Percentiles rank a stretch among this genome's conserved stretches.
Conservation (phyloP, 768 basidiomycete genomes). For the Daedalea quercina region DNA sequence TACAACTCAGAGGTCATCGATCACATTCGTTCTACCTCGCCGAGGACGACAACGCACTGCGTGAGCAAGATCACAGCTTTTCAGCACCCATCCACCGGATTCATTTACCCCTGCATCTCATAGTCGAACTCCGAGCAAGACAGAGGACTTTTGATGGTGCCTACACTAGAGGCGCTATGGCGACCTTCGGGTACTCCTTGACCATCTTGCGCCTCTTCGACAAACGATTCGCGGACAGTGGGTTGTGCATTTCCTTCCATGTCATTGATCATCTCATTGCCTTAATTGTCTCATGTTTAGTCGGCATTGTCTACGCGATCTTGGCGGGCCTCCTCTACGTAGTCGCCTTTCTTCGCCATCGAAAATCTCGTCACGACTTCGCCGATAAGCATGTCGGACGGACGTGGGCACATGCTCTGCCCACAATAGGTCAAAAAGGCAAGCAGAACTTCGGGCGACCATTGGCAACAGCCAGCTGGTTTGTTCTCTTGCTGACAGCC, state of each 20-base stretch:
- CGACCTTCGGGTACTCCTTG: constrained; percentile 65
- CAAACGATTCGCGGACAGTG: constrained; percentile 63
- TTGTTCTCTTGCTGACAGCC: constrained; percentile 51
- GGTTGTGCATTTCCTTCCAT: too few species aligned
- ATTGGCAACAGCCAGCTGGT: constrained; percentile 77
- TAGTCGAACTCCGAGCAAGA: constrained; percentile 71
- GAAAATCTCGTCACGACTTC: constrained; percentile 70
- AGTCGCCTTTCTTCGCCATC: constrained; percentile 50
- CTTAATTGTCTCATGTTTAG: constrained; percentile 17
- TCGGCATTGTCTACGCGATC: constrained; percentile 58
- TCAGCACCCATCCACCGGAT: background rate
- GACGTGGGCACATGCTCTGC: constrained; percentile 28
- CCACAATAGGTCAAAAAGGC: constrained; percentile 55
- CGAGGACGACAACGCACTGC: constrained; percentile 26
- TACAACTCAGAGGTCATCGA: constrained; percentile 23
- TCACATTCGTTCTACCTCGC: constrained; percentile 25
- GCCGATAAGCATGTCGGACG: constrained; percentile 41
- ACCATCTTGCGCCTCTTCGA: constrained; percentile 77
- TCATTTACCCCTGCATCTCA: background rate
- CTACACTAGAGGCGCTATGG: constrained; percentile 70
- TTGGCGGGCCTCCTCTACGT: constrained; percentile 57
- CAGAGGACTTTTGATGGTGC: constrained; percentile 83
- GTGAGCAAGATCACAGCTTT: constrained; percentile 3
- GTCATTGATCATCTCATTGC: background rate
- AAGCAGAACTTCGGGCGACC: constrained; percentile 67